Base-by-base conservation (phyloP, 345 rosid species). In the Atalantia buxifolia region DNA sequence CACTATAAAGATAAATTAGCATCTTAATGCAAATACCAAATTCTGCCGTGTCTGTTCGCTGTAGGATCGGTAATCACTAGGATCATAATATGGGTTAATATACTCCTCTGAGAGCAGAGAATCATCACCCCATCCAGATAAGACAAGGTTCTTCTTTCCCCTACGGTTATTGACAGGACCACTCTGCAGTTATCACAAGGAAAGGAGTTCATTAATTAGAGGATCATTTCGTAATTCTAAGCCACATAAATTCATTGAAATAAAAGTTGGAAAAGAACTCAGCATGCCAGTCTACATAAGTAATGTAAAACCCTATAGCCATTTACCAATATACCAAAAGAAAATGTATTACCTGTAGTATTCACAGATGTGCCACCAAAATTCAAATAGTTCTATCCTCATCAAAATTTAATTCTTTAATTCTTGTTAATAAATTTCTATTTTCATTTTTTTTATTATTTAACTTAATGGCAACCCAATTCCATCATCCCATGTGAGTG, bases 61-160 rank as follows among this genome's bases (percentile, higher is more conserved):
- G 80, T 88, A 90, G 76, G 91, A 86, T 80, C 88, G 81, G 80
- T 93, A 95, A 78, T 61, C 76, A 77, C 84, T 87, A 48, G 95
- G 82, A 78, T 65, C 75, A 77, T 88, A 95, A 84, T 84, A 85
- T 40, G 97, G 94, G 83, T 95, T 95, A 66, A 90, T 76, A 86
- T 27, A 38, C 66, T 90, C 95, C 82, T 92, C 97, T n/a, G 86
- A 82, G 74, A 93, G 92, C 87, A 89, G 70, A 75, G 93, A 93
- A 69, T 93, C 95, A 71, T 93, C 97, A 10, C 97, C 97, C 98
- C 98, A 93, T 60, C 83, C 92, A 79, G 98, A 93, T 81, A 95
- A 76, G 78, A 95, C 93, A 80, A 95, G 98, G 90, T 95, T 92
- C 87, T 95, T 93, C 87, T 92, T 90, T 66, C 98, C 97, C 80